A percentile compares a stretch with the other conserved stretches of the same genome.
Conservation (phyloP, 2,329 filamentous ascomycete genomes). For the Microsporum canis region DNA sequence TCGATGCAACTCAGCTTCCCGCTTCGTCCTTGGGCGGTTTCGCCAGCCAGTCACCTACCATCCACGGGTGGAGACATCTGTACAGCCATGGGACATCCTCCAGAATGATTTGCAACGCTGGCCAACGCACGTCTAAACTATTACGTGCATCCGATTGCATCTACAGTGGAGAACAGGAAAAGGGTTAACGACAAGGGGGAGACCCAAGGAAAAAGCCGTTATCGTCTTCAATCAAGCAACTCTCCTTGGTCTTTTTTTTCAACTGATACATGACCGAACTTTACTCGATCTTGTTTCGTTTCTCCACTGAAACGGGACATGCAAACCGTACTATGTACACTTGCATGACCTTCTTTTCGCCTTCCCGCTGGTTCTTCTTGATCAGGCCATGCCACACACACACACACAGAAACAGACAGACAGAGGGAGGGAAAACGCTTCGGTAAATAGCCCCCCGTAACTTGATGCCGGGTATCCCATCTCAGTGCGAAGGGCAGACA, state of each 20-base stretch:
- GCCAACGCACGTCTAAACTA: neutral
- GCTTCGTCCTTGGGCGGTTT: too few species aligned
- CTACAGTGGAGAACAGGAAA: neutral
- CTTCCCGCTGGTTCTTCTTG: too few species aligned
- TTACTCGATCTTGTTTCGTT: too few species aligned
- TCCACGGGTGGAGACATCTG: too few species aligned
- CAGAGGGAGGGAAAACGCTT: neutral
- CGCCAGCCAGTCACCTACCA: too few species aligned
- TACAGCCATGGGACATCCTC: too few species aligned
- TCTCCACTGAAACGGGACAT: too few species aligned
- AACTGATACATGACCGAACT: neutral
- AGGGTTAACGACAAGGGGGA: neutral
- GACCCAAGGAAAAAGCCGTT: neutral
- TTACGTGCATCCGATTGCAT: neutral
- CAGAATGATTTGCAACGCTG: too few species aligned
- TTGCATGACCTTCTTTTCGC: too few species aligned
- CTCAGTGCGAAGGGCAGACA: neutral
- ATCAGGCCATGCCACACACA: neutral
- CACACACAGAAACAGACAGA: too few species aligned
- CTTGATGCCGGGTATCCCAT: neutral
- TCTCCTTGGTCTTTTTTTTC: neutral
- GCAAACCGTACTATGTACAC: too few species aligned
- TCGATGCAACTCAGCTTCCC: too few species aligned
- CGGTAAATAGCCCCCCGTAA: neutral
- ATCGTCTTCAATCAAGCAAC: neutral